Percentiles rank a stretch among this genome's conserved stretches.
phyloP scores from a whole-genome alignment of 768 basidiomycete species.

The Trametes cinnabarina region DNA sequence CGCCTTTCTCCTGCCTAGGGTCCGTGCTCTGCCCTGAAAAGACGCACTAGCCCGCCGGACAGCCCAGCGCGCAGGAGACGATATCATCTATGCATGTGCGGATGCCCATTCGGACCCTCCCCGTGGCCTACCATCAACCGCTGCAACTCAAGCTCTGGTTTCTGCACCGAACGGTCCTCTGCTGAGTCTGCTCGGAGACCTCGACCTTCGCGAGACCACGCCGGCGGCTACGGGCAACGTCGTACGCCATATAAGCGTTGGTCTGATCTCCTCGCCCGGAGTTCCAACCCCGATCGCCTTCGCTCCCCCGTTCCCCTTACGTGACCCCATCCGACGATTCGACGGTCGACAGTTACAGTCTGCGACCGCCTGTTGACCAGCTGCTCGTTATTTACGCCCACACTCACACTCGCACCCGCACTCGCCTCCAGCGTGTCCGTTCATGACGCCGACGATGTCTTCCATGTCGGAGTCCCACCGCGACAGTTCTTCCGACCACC shows the following conservation, averaged over 20 bases:
- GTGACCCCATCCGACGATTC: conserved; percentile 4
- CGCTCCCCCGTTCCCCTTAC: conserved; percentile 23
- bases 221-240: conserved; percentile 16
- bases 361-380: too few species aligned
- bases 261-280: conserved; percentile 17
- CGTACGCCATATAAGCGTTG: conserved; percentile 20
- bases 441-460: conserved; percentile 22
- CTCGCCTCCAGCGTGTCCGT: too few species aligned
- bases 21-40: conserved; percentile 5
- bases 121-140: too few species aligned
- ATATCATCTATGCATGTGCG: too few species aligned
- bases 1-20: not conserved
- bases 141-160: too few species aligned
- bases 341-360: too few species aligned
- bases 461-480: conserved; percentile 18
- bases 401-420: too few species aligned
- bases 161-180: too few species aligned
- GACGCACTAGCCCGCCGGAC: not conserved
- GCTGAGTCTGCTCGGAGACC: too few species aligned
- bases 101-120: too few species aligned
- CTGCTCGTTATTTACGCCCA: too few species aligned
- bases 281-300: conserved; percentile 28
- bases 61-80: not conserved
- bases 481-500: conserved; percentile 18
- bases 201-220: too few species aligned